Base-by-base conservation (phyloP, 1,139 yeast genomes). In the Pneumocystis oryctolagi region DNA sequence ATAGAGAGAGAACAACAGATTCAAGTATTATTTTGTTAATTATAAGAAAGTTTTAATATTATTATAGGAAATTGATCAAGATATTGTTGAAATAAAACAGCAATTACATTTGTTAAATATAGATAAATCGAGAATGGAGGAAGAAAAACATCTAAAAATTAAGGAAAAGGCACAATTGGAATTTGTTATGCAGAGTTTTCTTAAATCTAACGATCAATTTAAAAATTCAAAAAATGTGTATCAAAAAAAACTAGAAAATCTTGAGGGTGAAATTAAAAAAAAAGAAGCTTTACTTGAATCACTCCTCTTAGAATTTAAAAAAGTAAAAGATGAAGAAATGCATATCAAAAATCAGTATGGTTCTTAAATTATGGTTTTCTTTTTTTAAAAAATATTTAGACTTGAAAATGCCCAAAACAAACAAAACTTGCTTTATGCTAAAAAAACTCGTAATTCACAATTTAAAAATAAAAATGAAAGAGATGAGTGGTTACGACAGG, bases 401-500 rank as follows among this genome's bases (percentile, higher is more conserved):
- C 67, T 68, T 47, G 70, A 76, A 2, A 76, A 77, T 18, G 71
- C 82, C 58, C 78, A 79, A 62, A 77, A 83, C 1, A 78, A 76
- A 47, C 89, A 86, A 71, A 78, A 87, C 67, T 79, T 83, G 8
- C 73, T 90, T 9, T 81, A 86, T 64, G 78, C 89, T 14, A 90
- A 89, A 70, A 88, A 85, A 69, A 89, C 86, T 59, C 80, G 92
- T 64, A 82, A 82, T 67, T 79, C 83, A 58, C 80, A 82, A 67
- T 89, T 88, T 69, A 68, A 73, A 1, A 74, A 80, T 12, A 79
- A 80, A 66, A 71, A 74, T 3, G 85, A 87, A 66, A 80, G 97
- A 68, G 86, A 89, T 70, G 62, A 67, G 0, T 87, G 95, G 94
- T 76, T 90, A n/a, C 69, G 75, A 4, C 63, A 70, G 0, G 82